Conservation (phyloP, 495 filamentous ascomycete species). For the Lophiotrema nucula region DNA sequence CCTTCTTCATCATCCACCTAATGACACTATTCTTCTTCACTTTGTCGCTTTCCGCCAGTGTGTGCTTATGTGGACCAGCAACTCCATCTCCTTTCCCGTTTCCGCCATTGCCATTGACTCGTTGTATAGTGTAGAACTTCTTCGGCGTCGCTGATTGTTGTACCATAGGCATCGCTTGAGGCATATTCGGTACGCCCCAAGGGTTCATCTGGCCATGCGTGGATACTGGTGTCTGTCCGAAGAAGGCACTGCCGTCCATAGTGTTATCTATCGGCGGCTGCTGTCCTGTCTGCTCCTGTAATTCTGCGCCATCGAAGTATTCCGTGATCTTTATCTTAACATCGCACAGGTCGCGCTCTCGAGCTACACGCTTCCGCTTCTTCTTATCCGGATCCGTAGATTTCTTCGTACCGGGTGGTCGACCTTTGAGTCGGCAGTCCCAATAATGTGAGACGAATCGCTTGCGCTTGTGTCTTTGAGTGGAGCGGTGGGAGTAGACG, state of each 20-base stretch:
- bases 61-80: slow-evolving; percentile 68
- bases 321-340: slow-evolving; percentile 93
- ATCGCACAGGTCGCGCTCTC: slow-evolving; percentile 79
- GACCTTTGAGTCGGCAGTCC: slow-evolving; percentile 85
- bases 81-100: slow-evolving; percentile 71
- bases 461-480: slow-evolving; percentile 80
- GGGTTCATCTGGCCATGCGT: not conserved
- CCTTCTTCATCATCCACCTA: slow-evolving; percentile 62
- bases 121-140: slow-evolving; percentile 47
- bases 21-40: slow-evolving; percentile 84
- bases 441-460: slow-evolving; percentile 84
- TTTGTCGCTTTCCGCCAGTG: slow-evolving; percentile 73
- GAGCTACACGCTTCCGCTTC: slow-evolving; percentile 77
- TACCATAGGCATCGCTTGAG: not conserved
- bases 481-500: slow-evolving; percentile 86
- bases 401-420: slow-evolving; percentile 79
- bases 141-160: slow-evolving; percentile 24
- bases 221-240: slow-evolving; percentile 7
- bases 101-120: slow-evolving; percentile 74
- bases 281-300: slow-evolving; percentile 25
- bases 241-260: slow-evolving; percentile 13
- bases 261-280: slow-evolving; percentile 19
- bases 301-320: slow-evolving; percentile 62
- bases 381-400: slow-evolving; percentile 84
- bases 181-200: slow-evolving; percentile 15